Evolutionary conservation across 2,329 filamentous ascomycete genomes (phyloP).

Genomic region (Cladophialophora psammophila): DNA sequence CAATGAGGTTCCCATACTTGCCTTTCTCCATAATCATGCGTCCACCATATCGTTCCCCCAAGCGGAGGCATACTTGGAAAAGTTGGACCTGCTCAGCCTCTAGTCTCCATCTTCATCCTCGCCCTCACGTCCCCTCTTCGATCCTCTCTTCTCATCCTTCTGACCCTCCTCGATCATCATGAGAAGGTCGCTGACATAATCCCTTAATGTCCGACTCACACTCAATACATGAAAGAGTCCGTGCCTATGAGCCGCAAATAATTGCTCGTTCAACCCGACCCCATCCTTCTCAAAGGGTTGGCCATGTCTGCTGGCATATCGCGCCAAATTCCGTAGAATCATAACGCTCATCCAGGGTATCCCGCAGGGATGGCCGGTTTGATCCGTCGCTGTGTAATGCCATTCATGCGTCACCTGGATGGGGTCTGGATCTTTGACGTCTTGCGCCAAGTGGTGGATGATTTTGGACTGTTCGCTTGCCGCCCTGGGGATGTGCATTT

Average conservation of each 20-base stretch:
- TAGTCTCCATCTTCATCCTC: constrained; percentile 24
- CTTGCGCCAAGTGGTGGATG: constrained; percentile 34
- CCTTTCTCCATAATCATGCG: background rate
- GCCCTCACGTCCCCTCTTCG: constrained; percentile 31
- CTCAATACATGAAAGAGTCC: constrained; percentile 35
- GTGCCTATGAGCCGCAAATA: constrained; percentile 35
- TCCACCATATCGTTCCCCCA: background rate
- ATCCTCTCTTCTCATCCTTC: constrained; percentile 21
- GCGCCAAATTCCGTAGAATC: constrained; percentile 56
- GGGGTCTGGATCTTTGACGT: constrained; percentile 29
- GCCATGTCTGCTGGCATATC: constrained; percentile 46
- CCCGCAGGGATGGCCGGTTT: constrained; percentile 53
- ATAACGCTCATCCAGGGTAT: constrained; percentile 57
- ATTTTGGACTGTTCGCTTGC: constrained; percentile 34
- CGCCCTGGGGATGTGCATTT: constrained; percentile 38
- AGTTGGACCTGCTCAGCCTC: background rate
- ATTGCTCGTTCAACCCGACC: constrained; percentile 29
- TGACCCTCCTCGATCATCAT: constrained; percentile 46
- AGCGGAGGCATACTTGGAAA: background rate
- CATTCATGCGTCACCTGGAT: constrained; percentile 45
- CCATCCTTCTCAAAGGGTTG: constrained; percentile 36
- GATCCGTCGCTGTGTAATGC: constrained; percentile 48
- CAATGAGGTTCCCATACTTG: background rate
- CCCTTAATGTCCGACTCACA: constrained; percentile 49
- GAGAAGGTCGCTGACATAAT: constrained; percentile 52